phyloP scores from a whole-genome alignment of 73 alveolate genomes.

The Paramecium sonneborni region DNA sequence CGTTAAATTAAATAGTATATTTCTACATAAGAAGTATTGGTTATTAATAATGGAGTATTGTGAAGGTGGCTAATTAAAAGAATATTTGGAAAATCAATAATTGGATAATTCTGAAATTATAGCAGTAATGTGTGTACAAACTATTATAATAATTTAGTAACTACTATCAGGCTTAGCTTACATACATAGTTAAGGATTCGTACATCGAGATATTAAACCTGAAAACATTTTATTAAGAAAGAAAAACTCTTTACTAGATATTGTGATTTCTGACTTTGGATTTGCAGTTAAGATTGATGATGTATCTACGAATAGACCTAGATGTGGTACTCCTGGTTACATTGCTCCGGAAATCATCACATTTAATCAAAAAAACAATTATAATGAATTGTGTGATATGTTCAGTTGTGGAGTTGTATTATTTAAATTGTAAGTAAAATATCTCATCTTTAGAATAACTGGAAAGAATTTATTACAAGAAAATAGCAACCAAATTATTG shows the following conservation, averaged over 20 bases:
- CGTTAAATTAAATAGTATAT: background rate
- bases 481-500: background rate
- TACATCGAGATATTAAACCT: slow-evolving; percentile 58
- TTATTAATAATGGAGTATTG: slow-evolving; percentile 10
- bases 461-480: background rate
- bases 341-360: slow-evolving; percentile 43
- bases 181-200: slow-evolving; percentile 33
- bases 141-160: background rate
- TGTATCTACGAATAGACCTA: background rate
- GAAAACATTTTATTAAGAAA: slow-evolving; percentile 20
- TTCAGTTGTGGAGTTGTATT: slow-evolving; percentile 49
- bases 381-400: slow-evolving; percentile 47
- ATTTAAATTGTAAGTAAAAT: background rate
- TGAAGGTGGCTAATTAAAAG: slow-evolving; percentile 5
- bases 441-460: background rate
- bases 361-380: background rate
- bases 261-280: slow-evolving; percentile 44
- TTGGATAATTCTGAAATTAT: background rate
- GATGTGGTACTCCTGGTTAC: slow-evolving; percentile 56
- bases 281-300: slow-evolving; percentile 21
- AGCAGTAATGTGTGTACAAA: slow-evolving; percentile 10
- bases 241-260: background rate
- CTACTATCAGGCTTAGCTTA: background rate
- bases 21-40: background rate
- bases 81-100: background rate